These are phyloP conservation scores for Pseudogymnoascus sp. DNA, from an alignment of 2,329 filamentous ascomycete genomes.

Conservation along the genomic window DNA sequence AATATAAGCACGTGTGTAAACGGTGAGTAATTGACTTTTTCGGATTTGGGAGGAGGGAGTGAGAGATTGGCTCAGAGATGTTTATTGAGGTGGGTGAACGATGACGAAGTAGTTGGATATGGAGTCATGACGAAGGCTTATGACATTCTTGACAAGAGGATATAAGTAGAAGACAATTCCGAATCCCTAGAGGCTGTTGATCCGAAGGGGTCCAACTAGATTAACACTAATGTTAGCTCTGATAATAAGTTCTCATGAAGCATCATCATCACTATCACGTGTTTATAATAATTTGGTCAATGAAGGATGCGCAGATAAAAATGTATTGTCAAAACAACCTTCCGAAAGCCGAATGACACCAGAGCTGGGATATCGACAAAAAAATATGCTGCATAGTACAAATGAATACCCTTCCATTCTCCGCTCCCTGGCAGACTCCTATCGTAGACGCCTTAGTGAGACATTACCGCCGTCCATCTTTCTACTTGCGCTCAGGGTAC, in stretches of 20 bases:
- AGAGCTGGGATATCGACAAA: constrained; percentile 7
- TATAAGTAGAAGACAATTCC: neutral
- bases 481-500: constrained; percentile 19
- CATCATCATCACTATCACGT: constrained; percentile 6
- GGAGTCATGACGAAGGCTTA: neutral
- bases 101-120: neutral
- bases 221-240: neutral
- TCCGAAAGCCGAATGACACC: constrained; percentile 1
- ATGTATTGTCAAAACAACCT: constrained; percentile 6
- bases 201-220: neutral
- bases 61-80: neutral
- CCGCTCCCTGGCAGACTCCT: constrained; percentile 3
- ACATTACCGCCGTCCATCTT: neutral
- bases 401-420: constrained; percentile 1
- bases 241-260: neutral
- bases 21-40: constrained; percentile 6
- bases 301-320: neutral
- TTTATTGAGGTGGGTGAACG: neutral
- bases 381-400: constrained; percentile 4
- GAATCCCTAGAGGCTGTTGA: neutral
- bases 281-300: neutral
- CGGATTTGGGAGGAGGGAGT: neutral
- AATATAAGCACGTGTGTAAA: neutral
- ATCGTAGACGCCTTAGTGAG: neutral
- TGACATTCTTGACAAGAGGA: neutral